A percentile compares a stretch with the other conserved stretches of the same genome.
Evolutionary conservation across 495 filamentous ascomycete genomes (phyloP).

Genomic region (Aspergillus homomorphus): DNA sequence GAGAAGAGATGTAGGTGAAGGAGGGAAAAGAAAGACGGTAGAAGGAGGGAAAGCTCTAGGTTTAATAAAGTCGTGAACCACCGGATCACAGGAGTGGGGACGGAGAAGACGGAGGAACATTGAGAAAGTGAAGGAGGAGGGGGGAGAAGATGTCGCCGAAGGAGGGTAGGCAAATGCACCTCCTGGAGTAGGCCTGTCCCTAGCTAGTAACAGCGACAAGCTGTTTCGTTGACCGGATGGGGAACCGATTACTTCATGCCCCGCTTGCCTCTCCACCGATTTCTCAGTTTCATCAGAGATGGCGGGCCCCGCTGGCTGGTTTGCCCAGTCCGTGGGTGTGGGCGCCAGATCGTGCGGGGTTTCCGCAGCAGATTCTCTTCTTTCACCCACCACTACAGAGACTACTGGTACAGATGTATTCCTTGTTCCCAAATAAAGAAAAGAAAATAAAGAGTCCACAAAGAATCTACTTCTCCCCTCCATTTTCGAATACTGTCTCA

Average conservation of each 20-base stretch:
- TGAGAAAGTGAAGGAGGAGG: neutral
- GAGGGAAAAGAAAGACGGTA: slow-evolving; percentile 17
- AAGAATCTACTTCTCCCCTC: too few relatives aligned
- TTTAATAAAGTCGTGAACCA: neutral
- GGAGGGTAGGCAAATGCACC: neutral
- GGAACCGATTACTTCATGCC: neutral
- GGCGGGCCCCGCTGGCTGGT: too few relatives aligned
- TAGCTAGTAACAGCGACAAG: too few relatives aligned
- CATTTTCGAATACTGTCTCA: too few relatives aligned
- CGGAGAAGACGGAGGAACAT: slow-evolving; percentile 1
- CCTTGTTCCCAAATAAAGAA: too few relatives aligned
- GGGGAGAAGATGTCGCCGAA: slow-evolving; percentile 2
- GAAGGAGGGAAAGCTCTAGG: neutral
- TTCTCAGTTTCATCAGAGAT: too few relatives aligned
- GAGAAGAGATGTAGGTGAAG: slow-evolving; percentile 6
- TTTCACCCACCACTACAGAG: neutral
- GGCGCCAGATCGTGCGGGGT: neutral
- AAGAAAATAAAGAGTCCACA: too few relatives aligned
- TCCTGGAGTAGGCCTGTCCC: too few relatives aligned
- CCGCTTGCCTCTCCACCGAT: too few relatives aligned
- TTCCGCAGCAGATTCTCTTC: neutral
- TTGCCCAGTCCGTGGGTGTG: neutral
- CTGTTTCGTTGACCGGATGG: neutral
- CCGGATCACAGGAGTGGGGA: neutral
- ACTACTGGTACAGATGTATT: too few relatives aligned